phyloP scores from a whole-genome alignment of 805 yeast genomes.

The Barnettozyma salicaria region DNA sequence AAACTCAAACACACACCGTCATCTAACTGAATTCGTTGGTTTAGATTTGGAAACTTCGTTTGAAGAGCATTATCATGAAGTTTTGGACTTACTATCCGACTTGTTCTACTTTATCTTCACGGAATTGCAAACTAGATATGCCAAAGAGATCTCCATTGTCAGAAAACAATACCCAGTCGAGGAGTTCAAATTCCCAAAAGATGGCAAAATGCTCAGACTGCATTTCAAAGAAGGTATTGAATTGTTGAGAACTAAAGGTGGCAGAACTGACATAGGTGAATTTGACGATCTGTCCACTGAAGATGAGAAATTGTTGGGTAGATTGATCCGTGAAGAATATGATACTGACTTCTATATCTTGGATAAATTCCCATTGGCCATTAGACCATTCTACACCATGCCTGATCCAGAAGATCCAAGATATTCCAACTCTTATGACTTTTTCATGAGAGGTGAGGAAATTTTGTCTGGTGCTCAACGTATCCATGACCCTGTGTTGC shows the following conservation, averaged over 20 bases:
- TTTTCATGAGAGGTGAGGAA: constrained; percentile 99
- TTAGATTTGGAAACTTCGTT: constrained; percentile 97
- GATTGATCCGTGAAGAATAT: constrained; percentile 84
- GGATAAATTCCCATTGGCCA: constrained; percentile 95
- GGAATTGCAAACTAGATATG: constrained; percentile 73
- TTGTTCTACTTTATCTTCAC: constrained; percentile 84
- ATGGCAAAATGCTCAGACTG: constrained; percentile 88
- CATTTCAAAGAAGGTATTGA: constrained; percentile 88
- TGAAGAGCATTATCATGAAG: constrained; percentile 97
- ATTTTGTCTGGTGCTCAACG: constrained; percentile 99
- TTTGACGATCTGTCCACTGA: constrained; percentile 90
- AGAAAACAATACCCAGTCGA: constrained; percentile 96
- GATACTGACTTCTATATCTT: constrained; percentile 96
- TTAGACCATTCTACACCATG: constrained; percentile 99
- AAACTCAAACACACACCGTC: constrained; percentile 98
- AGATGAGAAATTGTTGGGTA: constrained; percentile 90
- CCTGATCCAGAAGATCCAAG: constrained; percentile 90
- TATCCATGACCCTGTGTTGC: constrained; percentile 85
- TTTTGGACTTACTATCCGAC: constrained; percentile 53
- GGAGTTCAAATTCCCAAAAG: constrained; percentile 90
- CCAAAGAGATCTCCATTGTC: constrained; percentile 79
- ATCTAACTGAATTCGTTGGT: constrained; percentile 97
- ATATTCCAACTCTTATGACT: constrained; percentile 96
- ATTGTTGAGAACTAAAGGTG: constrained; percentile 82
- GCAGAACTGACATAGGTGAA: constrained; percentile 65